A percentile compares a stretch with the other conserved stretches of the same genome.
Conservation (phyloP, 2,329 filamentous ascomycete genomes). For the Scedosporium aurantiacum region DNA sequence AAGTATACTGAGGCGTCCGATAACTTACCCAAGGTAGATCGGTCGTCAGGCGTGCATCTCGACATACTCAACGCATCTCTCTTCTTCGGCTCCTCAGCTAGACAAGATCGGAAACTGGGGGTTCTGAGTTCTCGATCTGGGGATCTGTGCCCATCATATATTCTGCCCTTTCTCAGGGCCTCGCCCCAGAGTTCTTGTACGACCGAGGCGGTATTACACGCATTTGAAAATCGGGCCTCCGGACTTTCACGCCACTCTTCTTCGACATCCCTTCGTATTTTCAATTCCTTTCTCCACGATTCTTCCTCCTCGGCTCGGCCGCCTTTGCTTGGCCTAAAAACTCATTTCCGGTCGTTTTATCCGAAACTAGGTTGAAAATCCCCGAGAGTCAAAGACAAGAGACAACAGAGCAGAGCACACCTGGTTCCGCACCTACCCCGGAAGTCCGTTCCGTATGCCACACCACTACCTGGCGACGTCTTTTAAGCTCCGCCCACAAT, state of each 20-base stretch:
- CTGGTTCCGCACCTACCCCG: neutral
- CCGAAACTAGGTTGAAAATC: conserved; percentile 1
- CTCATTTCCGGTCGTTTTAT: neutral
- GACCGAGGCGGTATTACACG: neutral
- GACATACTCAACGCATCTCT: no score
- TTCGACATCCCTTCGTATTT: neutral
- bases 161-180: neutral
- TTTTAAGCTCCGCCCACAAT: neutral
- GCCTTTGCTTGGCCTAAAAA: neutral
- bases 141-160: neutral
- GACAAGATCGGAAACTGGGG: no score
- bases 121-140: neutral
- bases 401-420: neutral
- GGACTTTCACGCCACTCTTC: neutral
- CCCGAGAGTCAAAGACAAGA: neutral
- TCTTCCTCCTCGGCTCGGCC: neutral
- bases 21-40: neutral
- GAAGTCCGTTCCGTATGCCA: conserved; percentile 3
- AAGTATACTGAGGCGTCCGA: no score
- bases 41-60: neutral
- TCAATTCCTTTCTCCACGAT: neutral
- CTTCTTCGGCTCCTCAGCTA: no score
- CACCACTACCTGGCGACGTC: neutral
- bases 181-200: neutral
- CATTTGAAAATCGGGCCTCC: neutral